Evolutionary conservation across 148 eudicot genomes (phyloP).

Genomic region (Vaccinium corymbosum): DNA sequence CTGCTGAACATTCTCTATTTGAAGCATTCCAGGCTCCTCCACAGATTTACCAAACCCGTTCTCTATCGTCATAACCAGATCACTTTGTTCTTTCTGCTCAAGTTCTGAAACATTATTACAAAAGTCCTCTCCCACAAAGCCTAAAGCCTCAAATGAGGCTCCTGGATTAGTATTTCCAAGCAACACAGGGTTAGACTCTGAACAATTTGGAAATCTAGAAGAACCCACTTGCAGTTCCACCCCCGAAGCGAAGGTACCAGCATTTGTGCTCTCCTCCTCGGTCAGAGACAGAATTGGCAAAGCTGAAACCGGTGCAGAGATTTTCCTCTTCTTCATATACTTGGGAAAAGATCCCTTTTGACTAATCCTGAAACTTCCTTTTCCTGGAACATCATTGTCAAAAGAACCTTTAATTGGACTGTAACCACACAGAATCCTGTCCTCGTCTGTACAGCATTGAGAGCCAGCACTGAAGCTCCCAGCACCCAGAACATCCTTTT

Average conservation of each 20-base stretch:
- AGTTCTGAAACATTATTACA: conserved; percentile 20
- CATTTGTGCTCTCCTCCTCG: conserved; percentile 25
- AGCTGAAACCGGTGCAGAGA: conserved; percentile 19
- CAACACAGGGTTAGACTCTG: conserved; percentile 10
- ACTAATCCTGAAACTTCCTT: conserved; percentile 20
- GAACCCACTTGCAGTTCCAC: conserved; percentile 14
- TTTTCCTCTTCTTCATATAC: conserved; percentile 38
- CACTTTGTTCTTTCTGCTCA: conserved; percentile 24
- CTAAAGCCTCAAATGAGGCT: conserved; percentile 18
- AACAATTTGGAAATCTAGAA: conserved; percentile 13
- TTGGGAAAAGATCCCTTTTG: conserved; percentile 22
- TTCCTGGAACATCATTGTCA: conserved; percentile 18
- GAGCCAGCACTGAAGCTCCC: conserved; percentile 14
- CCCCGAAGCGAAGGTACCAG: conserved; percentile 14
- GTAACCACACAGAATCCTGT: conserved; percentile 13
- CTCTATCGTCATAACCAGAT: conserved; percentile 16
- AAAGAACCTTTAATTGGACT: conserved; percentile 13
- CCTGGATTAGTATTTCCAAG: conserved; percentile 10
- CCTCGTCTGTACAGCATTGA: conserved; percentile 11
- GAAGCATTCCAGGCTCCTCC: conserved; percentile 21
- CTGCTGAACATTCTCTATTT: conserved; percentile 17
- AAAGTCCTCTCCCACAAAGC: conserved; percentile 20
- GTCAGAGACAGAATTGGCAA: conserved; percentile 22
- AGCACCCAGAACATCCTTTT: conserved; percentile 28
- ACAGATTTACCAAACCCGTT: conserved; percentile 15